Evolutionary conservation across 2,329 filamentous ascomycete species (phyloP).

Genomic region (Claviceps humidiphila): DNA sequence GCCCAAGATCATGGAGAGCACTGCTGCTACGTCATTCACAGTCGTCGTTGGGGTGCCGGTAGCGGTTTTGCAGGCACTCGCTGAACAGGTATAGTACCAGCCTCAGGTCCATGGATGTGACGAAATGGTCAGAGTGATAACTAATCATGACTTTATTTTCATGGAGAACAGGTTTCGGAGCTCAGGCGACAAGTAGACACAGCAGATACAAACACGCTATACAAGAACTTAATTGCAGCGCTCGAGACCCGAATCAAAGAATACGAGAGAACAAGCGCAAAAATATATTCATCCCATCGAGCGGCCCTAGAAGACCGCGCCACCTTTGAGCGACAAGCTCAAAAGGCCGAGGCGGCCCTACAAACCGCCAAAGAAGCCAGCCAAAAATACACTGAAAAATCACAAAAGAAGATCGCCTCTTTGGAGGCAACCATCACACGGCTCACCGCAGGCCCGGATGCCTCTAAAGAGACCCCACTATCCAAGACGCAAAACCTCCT

Average conservation of each 20-base stretch:
- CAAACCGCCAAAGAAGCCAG: slow-evolving; percentile 15
- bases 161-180: slow-evolving; percentile 15
- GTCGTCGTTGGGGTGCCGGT: slow-evolving; percentile 17
- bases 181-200: slow-evolving; percentile 15
- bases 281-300: slow-evolving; percentile 33
- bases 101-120: background rate
- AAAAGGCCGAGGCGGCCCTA: slow-evolving; percentile 22
- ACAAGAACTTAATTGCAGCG: slow-evolving; percentile 27
- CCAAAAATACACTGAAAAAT: slow-evolving; percentile 23
- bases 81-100: slow-evolving; percentile 21
- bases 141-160: background rate
- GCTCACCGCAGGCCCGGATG: slow-evolving; percentile 14
- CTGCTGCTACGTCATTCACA: slow-evolving; percentile 4
- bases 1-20: slow-evolving; percentile 6
- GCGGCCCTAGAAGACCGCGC: slow-evolving; percentile 38
- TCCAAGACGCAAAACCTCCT: slow-evolving; percentile 19
- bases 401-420: slow-evolving; percentile 22
- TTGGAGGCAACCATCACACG: slow-evolving; percentile 21
- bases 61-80: slow-evolving; percentile 24
- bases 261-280: slow-evolving; percentile 28
- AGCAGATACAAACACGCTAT: slow-evolving; percentile 19
- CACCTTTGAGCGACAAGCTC: slow-evolving; percentile 32
- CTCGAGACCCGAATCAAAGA: slow-evolving; percentile 34
- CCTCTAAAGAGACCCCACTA: slow-evolving; percentile 13
- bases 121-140: background rate